Evolutionary conservation across 176 grass and related monocot species (phyloP), one percentile per base, ranked within the genome.

Genomic region (Zoysia pacifica): DNA sequence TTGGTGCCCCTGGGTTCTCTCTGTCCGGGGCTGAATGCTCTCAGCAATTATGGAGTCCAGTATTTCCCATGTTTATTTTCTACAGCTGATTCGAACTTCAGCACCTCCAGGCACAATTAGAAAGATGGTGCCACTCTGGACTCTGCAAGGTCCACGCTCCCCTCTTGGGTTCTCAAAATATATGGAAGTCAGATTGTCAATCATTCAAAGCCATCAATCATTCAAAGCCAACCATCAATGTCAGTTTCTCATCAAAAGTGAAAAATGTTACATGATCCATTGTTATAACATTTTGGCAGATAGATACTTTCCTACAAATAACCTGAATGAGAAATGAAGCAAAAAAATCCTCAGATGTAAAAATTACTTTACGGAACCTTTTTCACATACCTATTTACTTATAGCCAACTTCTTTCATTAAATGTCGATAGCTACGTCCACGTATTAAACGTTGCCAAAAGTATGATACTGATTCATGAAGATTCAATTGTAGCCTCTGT

Each of bases 321-420:
- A 43, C 4, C 40, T 78, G 50, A 41, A 72, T 54, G 62, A 42
- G 20, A 78, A 72, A 88, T 74, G 16, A 67, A 52, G 47, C 55
- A 60, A 60, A 41, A 77, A 59, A 59, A 76, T 65, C 2, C 5
- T 16, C 19, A 9, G 75, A 16, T 72, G 51, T 18, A 12, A 70
- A 80, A 81, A 67, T 44, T 45, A 67, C 7, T 19, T 48, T n/a
- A 74, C 2, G 11, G 16, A 43, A 81, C 42, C 28, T 28, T 64
- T 81, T 28, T 67, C 40, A 73, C 52, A 67, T 73, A 82, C 83
- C 67, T 86, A 52, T 75, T 81, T 94, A 94, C 75, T 99, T 99
- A 78, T 95, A 99, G 78, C 92, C 88, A 43, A 89, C 49, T 91
- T 95, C 92, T 76, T 93, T 99, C 92, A 95, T 93, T 41, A 95